Conservation (phyloP, 75 land plant genomes). For the Pseudotsuga menziesii region DNA sequence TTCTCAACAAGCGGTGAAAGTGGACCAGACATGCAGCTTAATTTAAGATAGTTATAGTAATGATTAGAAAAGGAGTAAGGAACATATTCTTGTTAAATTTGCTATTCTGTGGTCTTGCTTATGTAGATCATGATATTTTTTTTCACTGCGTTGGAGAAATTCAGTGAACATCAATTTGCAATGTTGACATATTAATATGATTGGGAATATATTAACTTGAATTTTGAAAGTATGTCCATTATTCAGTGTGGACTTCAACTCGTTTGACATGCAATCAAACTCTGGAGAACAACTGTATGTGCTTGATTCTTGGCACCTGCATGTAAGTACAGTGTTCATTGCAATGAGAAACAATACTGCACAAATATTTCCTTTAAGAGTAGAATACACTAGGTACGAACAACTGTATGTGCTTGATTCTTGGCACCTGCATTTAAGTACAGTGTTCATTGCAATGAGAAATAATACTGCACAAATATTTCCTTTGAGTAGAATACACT, state of each 20-base stretch:
- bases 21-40: conserved; percentile 45
- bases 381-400: neutral
- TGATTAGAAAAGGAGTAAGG: neutral
- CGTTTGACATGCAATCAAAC: neutral
- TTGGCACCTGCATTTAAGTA: neutral
- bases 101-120: neutral
- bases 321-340: neutral
- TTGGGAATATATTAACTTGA: neutral
- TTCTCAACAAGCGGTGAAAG: conserved; percentile 25
- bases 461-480: neutral
- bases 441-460: neutral
- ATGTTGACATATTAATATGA: neutral
- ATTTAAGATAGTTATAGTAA: conserved; percentile 7
- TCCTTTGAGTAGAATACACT: neutral
- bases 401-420: neutral
- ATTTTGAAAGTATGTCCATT: neutral
- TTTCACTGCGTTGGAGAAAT: neutral
- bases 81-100: neutral
- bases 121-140: neutral
- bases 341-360: too few relatives aligned
- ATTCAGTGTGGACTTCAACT: neutral
- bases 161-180: neutral
- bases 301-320: neutral
- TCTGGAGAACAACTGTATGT: too few relatives aligned
- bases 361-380: neutral